These are phyloP conservation scores for Lenwebbia sp. DNA, from an alignment of 345 rosid genomes.

Conservation along the genomic window DNA sequence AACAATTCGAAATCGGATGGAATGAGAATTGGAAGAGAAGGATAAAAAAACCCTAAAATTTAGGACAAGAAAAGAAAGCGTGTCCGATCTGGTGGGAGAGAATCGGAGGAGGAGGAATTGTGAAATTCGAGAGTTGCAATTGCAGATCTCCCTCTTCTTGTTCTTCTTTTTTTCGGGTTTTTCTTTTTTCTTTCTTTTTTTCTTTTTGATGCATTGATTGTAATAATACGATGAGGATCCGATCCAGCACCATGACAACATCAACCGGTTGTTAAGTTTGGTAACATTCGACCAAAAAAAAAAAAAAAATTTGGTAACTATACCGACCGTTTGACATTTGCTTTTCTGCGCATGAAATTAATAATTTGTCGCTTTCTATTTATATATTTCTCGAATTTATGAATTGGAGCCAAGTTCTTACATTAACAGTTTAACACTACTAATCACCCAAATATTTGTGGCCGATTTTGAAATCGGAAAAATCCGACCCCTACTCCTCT, in stretches of 20 bases:
- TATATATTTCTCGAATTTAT: background rate
- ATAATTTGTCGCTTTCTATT: background rate
- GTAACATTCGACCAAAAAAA: too few species aligned
- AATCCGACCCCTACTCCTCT: background rate
- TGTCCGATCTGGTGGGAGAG: constrained; percentile 8
- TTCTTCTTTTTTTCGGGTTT: background rate
- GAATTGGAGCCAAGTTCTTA: background rate
- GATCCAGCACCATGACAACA: background rate
- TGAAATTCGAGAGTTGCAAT: background rate
- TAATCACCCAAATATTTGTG: background rate
- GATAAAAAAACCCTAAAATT: background rate
- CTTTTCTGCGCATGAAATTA: background rate
- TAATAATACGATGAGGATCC: background rate
- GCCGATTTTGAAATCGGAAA: background rate
- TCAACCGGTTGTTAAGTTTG: background rate
- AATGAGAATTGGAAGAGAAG: background rate
- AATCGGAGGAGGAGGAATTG: background rate
- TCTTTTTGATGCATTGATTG: background rate
- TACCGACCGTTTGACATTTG: background rate
- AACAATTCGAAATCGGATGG: too few species aligned
- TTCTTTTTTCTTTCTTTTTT: background rate
- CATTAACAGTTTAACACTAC: background rate
- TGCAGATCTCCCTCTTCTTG: constrained; percentile 3
- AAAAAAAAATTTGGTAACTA: background rate
- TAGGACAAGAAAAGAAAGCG: background rate